Percentiles rank a stretch among this genome's conserved stretches.
phyloP scores from a whole-genome alignment of 2,329 filamentous ascomycete species.

The Ophiostoma triangulosporum region DNA sequence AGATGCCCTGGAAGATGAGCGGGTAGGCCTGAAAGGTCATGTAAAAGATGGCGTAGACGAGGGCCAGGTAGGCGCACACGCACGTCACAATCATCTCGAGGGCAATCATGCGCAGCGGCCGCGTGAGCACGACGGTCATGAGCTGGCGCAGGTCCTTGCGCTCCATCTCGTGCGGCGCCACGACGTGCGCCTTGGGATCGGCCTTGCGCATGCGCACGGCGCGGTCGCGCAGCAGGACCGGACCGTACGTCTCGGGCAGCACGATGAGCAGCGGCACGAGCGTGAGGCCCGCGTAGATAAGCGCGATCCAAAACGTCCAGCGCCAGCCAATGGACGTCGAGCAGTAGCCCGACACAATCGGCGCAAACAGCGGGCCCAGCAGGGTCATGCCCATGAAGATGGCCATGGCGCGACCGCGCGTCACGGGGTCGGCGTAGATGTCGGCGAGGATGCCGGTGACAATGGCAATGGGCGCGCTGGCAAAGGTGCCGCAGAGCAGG shows the following conservation, averaged over 20 bases:
- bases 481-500: constrained; percentile 36
- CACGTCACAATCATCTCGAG: constrained; percentile 62
- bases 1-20: constrained; percentile 51
- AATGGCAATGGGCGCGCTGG: constrained; percentile 46
- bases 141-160: constrained; percentile 42
- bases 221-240: constrained; percentile 41
- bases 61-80: constrained; percentile 55
- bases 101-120: constrained; percentile 58
- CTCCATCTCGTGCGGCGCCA: constrained; percentile 52
- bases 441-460: constrained; percentile 53
- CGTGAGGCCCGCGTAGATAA: constrained; percentile 53
- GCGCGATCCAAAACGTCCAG: constrained; percentile 57
- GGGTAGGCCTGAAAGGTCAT: constrained; percentile 69
- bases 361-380: constrained; percentile 52
- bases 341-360: constrained; percentile 51
- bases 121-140: constrained; percentile 53
- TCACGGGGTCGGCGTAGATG: constrained; percentile 42
- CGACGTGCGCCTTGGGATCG: constrained; percentile 32
- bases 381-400: constrained; percentile 46
- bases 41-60: constrained; percentile 53
- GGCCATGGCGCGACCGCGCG: constrained; percentile 46
- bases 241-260: constrained; percentile 51
- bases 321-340: constrained; percentile 47
- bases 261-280: constrained; percentile 47
- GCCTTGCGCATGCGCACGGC: constrained; percentile 44